Conservation (phyloP, 805 yeast genomes). For the Alloascoidea africana region DNA sequence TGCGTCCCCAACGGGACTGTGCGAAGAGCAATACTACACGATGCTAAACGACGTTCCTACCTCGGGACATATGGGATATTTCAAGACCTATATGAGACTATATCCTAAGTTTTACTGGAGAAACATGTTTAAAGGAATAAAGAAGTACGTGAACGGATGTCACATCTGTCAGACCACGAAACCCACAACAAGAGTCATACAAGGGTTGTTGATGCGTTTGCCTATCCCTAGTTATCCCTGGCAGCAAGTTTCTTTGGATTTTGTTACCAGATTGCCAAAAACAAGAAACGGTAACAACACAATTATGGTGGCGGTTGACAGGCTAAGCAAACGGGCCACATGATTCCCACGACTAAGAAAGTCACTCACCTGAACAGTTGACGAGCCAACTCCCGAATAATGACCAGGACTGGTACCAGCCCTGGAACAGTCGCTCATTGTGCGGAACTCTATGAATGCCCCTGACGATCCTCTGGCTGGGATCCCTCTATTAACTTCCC, state of each 20-base stretch:
- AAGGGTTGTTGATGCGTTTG: constrained; percentile 7
- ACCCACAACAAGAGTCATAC: constrained; percentile 2
- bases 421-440: too few relatives aligned
- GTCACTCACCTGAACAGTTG: too few relatives aligned
- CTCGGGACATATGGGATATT: background rate
- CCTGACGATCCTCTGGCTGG: too few relatives aligned
- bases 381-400: too few relatives aligned
- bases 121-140: background rate
- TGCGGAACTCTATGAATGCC: too few relatives aligned
- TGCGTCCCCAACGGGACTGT: background rate
- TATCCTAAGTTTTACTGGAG: background rate
- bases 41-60: background rate
- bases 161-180: background rate
- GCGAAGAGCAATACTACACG: background rate
- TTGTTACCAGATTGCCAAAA: constrained; percentile 9
- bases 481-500: too few relatives aligned
- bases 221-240: constrained; percentile 9
- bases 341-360: constrained; percentile 7
- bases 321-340: constrained; percentile 9
- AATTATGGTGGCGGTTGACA: constrained; percentile 10
- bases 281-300: constrained; percentile 3
- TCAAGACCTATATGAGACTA: background rate
- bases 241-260: constrained; percentile 10
- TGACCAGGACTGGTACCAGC: too few relatives aligned
- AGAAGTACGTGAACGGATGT: background rate